These are phyloP conservation scores for Garcileccinum viscosum DNA, from an alignment of 1,284 basidiomycete genomes.

Conservation along the genomic window DNA sequence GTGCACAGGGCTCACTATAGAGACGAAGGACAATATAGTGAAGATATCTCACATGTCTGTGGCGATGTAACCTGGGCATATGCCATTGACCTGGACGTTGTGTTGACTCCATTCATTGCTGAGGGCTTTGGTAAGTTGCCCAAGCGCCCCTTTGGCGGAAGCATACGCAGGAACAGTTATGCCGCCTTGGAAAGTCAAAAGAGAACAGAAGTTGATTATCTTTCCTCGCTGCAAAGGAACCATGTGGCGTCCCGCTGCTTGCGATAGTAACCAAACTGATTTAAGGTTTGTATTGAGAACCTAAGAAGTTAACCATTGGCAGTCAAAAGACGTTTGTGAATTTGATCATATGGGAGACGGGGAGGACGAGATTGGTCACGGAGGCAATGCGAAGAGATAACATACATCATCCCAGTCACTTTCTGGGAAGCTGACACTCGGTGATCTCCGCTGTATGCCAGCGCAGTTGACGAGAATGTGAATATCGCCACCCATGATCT, in stretches of 20 bases:
- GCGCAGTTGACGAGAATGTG: slow-evolving; percentile 94
- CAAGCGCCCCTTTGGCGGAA: slow-evolving; percentile 87
- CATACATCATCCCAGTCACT: slow-evolving; percentile 89
- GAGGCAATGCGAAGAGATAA: slow-evolving; percentile 23
- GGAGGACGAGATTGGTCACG: slow-evolving; percentile 13
- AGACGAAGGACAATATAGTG: slow-evolving; percentile 14
- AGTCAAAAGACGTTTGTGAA: slow-evolving; percentile 19
- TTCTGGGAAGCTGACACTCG: slow-evolving; percentile 84
- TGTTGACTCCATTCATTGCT: slow-evolving; percentile 74
- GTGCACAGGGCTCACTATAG: neutral
- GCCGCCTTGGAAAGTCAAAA: slow-evolving; percentile 82
- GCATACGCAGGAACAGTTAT: slow-evolving; percentile 91
- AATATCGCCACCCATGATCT: slow-evolving; percentile 69
- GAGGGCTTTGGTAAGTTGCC: slow-evolving; percentile 77
- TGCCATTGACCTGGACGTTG: slow-evolving; percentile 90
- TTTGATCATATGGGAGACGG: slow-evolving; percentile 19
- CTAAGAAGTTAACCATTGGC: slow-evolving; percentile 48
- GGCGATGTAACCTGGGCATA: slow-evolving; percentile 91
- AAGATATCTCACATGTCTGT: slow-evolving; percentile 77
- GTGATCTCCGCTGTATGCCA: slow-evolving; percentile 89
- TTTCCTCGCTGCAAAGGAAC: slow-evolving; percentile 75
- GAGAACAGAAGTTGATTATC: slow-evolving; percentile 83
- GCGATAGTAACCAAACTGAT: slow-evolving; percentile 76
- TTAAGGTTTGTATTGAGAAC: slow-evolving; percentile 83
- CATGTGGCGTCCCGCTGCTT: slow-evolving; percentile 83